phyloP scores from a whole-genome alignment of 805 yeast genomes.

The Vanderwaltozyma polyspora region DNA sequence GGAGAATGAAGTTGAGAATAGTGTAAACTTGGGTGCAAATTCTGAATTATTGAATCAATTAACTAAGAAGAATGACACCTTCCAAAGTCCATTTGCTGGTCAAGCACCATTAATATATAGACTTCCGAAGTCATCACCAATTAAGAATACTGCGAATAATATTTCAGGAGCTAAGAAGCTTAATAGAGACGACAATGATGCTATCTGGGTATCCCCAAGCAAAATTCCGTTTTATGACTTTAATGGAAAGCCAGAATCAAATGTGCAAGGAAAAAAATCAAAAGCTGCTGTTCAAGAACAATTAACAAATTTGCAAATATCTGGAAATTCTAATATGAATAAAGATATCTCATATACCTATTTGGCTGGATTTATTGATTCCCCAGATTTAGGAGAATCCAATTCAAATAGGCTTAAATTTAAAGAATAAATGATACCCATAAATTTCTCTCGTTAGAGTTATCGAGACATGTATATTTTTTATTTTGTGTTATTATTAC shows the following conservation, averaged over 20 bases:
- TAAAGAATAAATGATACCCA: background rate
- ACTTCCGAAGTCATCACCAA: background rate
- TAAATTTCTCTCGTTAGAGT: too few relatives aligned
- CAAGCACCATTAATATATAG: slow-evolving; percentile 1
- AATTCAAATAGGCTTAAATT: slow-evolving; percentile 4
- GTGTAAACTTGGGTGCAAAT: too few relatives aligned
- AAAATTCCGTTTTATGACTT: slow-evolving; percentile 17
- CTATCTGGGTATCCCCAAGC: slow-evolving; percentile 27
- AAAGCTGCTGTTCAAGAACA: background rate
- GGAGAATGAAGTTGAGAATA: too few relatives aligned
- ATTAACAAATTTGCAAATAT: background rate
- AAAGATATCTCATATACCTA: slow-evolving; percentile 35
- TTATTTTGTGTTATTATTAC: too few relatives aligned
- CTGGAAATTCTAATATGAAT: background rate
- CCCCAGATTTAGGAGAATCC: background rate
- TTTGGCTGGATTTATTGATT: slow-evolving; percentile 26
- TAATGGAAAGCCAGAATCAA: background rate
- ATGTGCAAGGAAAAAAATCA: background rate
- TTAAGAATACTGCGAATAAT: background rate
- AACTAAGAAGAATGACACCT: too few relatives aligned
- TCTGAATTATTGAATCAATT: too few relatives aligned
- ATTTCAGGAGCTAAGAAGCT: background rate
- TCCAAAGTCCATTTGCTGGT: too few relatives aligned
- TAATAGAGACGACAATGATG: slow-evolving; percentile 19
- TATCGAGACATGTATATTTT: too few relatives aligned